phyloP scores from a whole-genome alignment of 192 early-diverging fungal species.

The Rhizophagus prolifer region DNA sequence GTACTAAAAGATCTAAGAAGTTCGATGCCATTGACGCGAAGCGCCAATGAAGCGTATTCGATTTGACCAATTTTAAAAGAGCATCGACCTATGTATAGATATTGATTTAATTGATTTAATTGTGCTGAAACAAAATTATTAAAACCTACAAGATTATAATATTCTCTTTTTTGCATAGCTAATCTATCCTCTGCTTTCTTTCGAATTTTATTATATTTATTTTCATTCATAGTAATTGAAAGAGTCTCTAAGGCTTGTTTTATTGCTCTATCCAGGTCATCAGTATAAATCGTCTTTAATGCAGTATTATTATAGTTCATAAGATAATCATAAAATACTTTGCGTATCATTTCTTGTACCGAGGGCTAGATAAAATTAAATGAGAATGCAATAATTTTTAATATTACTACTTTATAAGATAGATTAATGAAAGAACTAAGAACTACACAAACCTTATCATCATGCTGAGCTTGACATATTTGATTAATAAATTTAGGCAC shows the following conservation, averaged over 20 bases:
- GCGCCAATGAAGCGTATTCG: constrained; percentile 75
- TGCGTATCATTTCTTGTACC: constrained; percentile 64
- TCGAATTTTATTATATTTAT: not conserved
- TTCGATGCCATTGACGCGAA: constrained; percentile 78
- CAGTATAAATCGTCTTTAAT: constrained; percentile 44
- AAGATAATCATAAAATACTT: constrained; percentile 61
- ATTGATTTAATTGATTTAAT: not conserved
- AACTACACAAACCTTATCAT: constrained; percentile 54
- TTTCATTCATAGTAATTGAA: not conserved
- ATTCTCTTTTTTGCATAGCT: constrained; percentile 15
- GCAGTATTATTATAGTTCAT: constrained; percentile 49
- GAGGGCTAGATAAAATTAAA: constrained; percentile 43
- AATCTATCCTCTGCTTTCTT: constrained; percentile 15
- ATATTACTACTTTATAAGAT: not conserved
- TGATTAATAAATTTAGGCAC: constrained; percentile 52
- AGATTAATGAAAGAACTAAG: not conserved
- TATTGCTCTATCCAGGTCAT: constrained; percentile 32
- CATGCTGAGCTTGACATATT: constrained; percentile 60
- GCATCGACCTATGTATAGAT: constrained; percentile 25
- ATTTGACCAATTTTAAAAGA: constrained; percentile 61
- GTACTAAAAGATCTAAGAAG: constrained; percentile 72
- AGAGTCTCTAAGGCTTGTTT: constrained; percentile 8
- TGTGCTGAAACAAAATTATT: not conserved
- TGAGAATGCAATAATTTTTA: not conserved
- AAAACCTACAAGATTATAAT: constrained; percentile 26